These are phyloP conservation scores for Chloranthus sessilifolius DNA, from an alignment of 164 flowering plant genomes.

Conservation along the genomic window DNA sequence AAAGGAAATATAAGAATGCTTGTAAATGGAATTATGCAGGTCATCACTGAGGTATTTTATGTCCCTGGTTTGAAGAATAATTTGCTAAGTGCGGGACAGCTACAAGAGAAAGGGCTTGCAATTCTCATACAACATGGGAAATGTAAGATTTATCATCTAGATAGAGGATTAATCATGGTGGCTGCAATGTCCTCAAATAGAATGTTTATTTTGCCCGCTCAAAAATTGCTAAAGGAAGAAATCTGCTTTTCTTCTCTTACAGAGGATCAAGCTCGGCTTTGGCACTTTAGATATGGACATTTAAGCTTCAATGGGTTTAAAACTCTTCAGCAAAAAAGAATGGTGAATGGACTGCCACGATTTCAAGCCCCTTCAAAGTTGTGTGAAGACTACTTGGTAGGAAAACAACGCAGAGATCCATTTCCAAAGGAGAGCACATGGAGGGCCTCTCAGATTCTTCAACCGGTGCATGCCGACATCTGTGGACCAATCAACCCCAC, in stretches of 20 bases:
- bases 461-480: slow-evolving; percentile 1
- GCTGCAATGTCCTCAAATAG: background rate
- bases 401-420: slow-evolving; percentile 6
- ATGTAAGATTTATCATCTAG: background rate
- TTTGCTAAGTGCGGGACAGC: slow-evolving; percentile 4
- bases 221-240: background rate
- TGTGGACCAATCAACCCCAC: too few species aligned
- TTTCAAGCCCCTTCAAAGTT: background rate
- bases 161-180: background rate
- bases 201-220: background rate
- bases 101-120: slow-evolving; percentile 6
- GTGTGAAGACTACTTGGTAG: slow-evolving; percentile 2
- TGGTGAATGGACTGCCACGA: background rate
- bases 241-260: background rate
- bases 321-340: background rate
- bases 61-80: slow-evolving; percentile 1
- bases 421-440: slow-evolving; percentile 3
- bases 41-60: slow-evolving; percentile 6
- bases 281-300: background rate
- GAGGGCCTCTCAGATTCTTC: background rate
- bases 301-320: background rate
- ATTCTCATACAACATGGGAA: slow-evolving; percentile 1
- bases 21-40: background rate
- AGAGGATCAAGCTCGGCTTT: background rate
- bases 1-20: background rate